A percentile compares a stretch with the other conserved stretches of the same genome.
These are phyloP conservation scores for Collybia nuda DNA, from an alignment of 768 basidiomycete genomes.

Conservation along the genomic window DNA sequence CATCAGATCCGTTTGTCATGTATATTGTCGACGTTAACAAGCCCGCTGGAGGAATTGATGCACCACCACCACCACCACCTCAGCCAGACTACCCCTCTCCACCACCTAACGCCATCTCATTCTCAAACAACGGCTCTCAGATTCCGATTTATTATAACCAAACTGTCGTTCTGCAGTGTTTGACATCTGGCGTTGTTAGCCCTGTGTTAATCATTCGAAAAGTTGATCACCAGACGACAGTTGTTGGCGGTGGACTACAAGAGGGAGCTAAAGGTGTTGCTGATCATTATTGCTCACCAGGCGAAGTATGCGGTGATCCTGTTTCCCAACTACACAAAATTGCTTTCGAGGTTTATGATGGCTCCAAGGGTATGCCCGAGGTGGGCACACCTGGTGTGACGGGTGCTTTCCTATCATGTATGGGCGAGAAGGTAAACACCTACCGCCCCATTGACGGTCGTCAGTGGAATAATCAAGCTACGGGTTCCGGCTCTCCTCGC, in stretches of 20 bases:
- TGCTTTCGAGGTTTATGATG: slow-evolving; percentile 88
- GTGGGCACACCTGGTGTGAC: slow-evolving; percentile 75
- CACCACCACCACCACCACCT: slow-evolving; percentile 77
- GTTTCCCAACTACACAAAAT: slow-evolving; percentile 97
- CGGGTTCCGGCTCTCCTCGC: slow-evolving; percentile 55
- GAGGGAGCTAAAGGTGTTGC: slow-evolving; percentile 85
- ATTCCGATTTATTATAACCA: slow-evolving; percentile 97
- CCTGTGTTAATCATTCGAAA: slow-evolving; percentile 93
- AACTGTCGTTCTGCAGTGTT: slow-evolving; percentile 91
- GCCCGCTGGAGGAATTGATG: slow-evolving; percentile 73
- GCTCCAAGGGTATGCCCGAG: slow-evolving; percentile 65
- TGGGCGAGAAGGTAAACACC: slow-evolving; percentile 92
- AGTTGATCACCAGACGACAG: slow-evolving; percentile 87
- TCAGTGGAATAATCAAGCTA: slow-evolving; percentile 61
- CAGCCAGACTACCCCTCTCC: slow-evolving; percentile 90
- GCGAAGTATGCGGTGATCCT: slow-evolving; percentile 90
- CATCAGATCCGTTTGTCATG: slow-evolving; percentile 87
- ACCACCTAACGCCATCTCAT: slow-evolving; percentile 87
- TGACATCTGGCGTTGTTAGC: slow-evolving; percentile 91
- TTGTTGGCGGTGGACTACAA: slow-evolving; percentile 87
- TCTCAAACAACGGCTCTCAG: slow-evolving; percentile 79
- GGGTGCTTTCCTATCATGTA: slow-evolving; percentile 85
- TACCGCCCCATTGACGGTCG: slow-evolving; percentile 84
- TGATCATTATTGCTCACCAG: slow-evolving; percentile 78
- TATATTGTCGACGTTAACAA: slow-evolving; percentile 95